Evolutionary conservation across 1,139 yeast species (phyloP).

Genomic region (Saccharomyces hybrid): DNA sequence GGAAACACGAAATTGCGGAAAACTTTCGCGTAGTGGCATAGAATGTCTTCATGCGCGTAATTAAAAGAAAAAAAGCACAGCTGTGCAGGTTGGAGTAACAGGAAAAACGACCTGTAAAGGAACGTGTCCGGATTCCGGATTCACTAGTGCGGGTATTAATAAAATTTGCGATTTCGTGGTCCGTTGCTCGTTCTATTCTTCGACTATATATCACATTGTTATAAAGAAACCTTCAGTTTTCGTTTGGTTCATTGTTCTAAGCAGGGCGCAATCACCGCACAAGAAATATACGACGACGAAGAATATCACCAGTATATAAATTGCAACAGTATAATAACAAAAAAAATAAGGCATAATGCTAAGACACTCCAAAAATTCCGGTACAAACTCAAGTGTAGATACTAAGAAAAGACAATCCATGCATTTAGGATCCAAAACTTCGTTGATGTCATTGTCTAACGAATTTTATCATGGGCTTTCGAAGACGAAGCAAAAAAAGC

Average conservation of each 20-base stretch:
- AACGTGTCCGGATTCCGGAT: neutral
- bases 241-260: neutral
- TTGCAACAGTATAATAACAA: neutral
- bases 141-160: neutral
- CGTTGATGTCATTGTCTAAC: neutral
- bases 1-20: neutral
- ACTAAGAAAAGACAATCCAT: slow-evolving; percentile 21
- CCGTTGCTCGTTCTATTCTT: neutral
- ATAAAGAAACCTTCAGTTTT: neutral
- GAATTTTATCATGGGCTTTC: neutral
- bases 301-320: neutral
- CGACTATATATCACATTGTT: neutral
- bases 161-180: neutral
- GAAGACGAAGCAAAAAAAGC: neutral
- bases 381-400: neutral
- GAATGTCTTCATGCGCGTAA: neutral
- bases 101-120: slow-evolving; percentile 3
- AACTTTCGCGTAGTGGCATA: neutral
- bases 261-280: neutral
- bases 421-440: slow-evolving; percentile 5
- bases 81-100: neutral
- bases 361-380: slow-evolving; percentile 10
- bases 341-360: slow-evolving; percentile 7
- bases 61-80: neutral
- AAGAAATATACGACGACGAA: neutral